phyloP scores from a whole-genome alignment of 2,329 filamentous ascomycete genomes.

The Penicillium oxalicum region DNA sequence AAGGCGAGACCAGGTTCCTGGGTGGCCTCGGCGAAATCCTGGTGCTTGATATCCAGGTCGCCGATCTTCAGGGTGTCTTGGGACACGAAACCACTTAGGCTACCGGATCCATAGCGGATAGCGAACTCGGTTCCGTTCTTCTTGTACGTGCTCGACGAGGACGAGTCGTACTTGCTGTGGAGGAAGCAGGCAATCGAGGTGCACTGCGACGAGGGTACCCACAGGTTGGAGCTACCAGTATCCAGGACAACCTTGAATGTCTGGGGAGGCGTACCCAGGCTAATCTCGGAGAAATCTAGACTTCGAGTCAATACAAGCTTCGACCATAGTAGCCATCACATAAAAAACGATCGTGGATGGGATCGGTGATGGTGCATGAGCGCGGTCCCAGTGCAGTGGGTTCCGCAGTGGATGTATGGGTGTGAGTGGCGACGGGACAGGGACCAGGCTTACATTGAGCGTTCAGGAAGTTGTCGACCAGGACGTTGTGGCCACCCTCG shows the following conservation, averaged over 20 bases:
- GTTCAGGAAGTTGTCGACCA: conserved; percentile 96
- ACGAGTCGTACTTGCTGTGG: conserved; percentile 93
- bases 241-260: conserved; percentile 97
- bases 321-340: neutral
- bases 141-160: conserved; percentile 82
- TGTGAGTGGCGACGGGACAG: neutral
- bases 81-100: conserved; percentile 88
- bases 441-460: conserved; percentile 72
- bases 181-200: conserved; percentile 97
- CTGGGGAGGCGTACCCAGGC: conserved; percentile 85
- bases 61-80: conserved; percentile 82
- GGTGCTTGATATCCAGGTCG: conserved; percentile 78
- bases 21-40: conserved; percentile 95
- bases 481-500: conserved; percentile 68
- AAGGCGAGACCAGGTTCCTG: conserved; percentile 94
- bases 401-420: neutral
- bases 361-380: neutral
- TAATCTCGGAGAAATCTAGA: conserved; percentile 95
- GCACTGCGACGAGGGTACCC: conserved; percentile 89
- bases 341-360: no score
- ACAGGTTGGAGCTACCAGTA: conserved; percentile 97
- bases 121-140: conserved; percentile 87
- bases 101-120: conserved; percentile 93
- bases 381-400: neutral
- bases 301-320: conserved; percentile 7